Evolutionary conservation across 1,284 basidiomycete species (phyloP).

Genomic region (Cystobasidium pallidum): DNA sequence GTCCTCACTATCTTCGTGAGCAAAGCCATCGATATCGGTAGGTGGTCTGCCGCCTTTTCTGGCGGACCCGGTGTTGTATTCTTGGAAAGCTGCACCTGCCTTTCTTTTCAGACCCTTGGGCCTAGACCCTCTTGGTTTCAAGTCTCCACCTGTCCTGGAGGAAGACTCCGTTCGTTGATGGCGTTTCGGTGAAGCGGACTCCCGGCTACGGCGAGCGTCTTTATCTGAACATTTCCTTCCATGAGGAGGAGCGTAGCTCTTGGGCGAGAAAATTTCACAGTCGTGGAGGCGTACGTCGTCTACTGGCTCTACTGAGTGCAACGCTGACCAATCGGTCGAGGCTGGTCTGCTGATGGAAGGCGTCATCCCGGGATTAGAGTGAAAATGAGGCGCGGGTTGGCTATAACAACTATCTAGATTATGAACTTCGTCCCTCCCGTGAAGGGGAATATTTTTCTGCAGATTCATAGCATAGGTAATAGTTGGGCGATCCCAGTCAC

Average conservation of each 20-base stretch:
- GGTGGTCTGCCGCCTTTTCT: slow-evolving; percentile 23
- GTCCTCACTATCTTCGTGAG: not conserved
- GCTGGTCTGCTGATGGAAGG: not conserved
- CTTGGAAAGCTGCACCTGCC: slow-evolving; percentile 11
- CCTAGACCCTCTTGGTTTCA: not conserved
- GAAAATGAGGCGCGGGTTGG: not conserved
- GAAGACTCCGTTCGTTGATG: not conserved
- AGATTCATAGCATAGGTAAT: not conserved
- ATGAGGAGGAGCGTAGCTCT: not conserved
- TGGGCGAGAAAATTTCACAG: not conserved
- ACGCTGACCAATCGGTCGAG: not conserved
- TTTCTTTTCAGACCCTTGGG: not conserved
- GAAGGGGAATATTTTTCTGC: not conserved
- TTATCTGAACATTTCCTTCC: not conserved
- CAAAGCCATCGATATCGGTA: slow-evolving; percentile 35
- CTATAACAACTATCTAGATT: not conserved
- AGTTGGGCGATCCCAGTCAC: not conserved
- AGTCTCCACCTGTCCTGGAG: not conserved
- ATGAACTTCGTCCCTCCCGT: not conserved
- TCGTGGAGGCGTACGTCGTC: not conserved
- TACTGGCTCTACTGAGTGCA: not conserved
- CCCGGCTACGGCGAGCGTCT: not conserved
- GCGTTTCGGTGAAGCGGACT: not conserved
- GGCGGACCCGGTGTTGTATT: not conserved
- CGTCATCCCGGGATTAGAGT: not conserved